Evolutionary conservation across 2,329 filamentous ascomycete genomes (phyloP).

Genomic region (Ascocoryne sarcoides): DNA sequence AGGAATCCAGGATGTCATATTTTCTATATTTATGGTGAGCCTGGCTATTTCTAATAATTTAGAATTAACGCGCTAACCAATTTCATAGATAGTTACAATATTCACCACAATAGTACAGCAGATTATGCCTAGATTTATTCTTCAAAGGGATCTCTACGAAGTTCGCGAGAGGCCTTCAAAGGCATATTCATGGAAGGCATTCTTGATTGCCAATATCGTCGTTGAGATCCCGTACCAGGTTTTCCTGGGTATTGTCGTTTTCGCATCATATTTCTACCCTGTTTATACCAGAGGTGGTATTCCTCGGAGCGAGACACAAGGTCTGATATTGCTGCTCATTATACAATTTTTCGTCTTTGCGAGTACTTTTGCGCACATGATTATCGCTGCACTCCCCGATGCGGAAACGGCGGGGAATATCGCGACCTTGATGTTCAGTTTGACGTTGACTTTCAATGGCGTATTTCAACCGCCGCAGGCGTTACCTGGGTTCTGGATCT

Average conservation of each 20-base stretch:
- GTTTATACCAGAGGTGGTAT: constrained; percentile 56
- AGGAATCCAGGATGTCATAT: constrained; percentile 63
- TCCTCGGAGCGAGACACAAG: constrained; percentile 21
- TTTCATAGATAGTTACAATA: constrained; percentile 58
- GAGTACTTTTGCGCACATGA: constrained; percentile 73
- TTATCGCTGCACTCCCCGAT: constrained; percentile 67
- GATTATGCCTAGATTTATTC: constrained; percentile 63
- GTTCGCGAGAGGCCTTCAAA: constrained; percentile 29
- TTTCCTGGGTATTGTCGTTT: constrained; percentile 66
- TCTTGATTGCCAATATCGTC: constrained; percentile 43
- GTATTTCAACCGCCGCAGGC: constrained; percentile 56
- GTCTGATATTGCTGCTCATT: constrained; percentile 69
- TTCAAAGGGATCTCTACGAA: constrained; percentile 62
- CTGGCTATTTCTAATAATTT: no score
- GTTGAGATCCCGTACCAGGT: constrained; percentile 83
- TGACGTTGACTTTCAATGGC: constrained; percentile 68
- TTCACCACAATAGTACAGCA: constrained; percentile 58
- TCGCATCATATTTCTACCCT: constrained; percentile 73
- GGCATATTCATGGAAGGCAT: constrained; percentile 30
- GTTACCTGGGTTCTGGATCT: constrained; percentile 72
- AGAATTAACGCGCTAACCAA: no score
- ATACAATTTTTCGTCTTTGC: constrained; percentile 71
- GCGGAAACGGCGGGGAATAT: constrained; percentile 72
- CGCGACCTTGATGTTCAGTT: constrained; percentile 65
- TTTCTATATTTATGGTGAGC: constrained; percentile 66